A percentile compares a stretch with the other conserved stretches of the same genome.
phyloP scores from a whole-genome alignment of 2,329 filamentous ascomycete species.

The Zalaria obscura region DNA sequence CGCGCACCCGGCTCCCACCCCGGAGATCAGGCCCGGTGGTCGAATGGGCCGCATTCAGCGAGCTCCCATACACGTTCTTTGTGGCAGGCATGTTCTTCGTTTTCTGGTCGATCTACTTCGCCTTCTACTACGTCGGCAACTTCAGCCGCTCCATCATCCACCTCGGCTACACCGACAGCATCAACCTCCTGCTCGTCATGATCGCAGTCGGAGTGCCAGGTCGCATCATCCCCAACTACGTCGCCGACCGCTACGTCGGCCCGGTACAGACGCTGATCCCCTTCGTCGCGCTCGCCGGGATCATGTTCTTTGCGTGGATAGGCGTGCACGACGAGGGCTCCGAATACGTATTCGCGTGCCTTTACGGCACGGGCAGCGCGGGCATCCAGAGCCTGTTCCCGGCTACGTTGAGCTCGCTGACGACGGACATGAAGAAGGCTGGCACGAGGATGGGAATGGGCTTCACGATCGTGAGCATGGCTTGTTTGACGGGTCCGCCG shows the following conservation, averaged over 20 bases:
- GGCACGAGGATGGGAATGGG: conserved; percentile 35
- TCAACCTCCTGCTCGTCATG: conserved; percentile 41
- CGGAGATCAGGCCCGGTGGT: conserved; percentile 22
- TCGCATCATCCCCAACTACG: conserved; percentile 37
- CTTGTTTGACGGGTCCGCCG: conserved; percentile 30
- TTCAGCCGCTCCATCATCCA: conserved; percentile 22
- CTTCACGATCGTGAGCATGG: conserved; percentile 30
- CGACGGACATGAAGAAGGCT: conserved; percentile 31
- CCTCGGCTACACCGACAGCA: conserved; percentile 35
- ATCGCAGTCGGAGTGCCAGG: conserved; percentile 42
- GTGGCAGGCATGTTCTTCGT: conserved; percentile 9
- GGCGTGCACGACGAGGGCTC: conserved; percentile 27
- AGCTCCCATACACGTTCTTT: conserved; percentile 20
- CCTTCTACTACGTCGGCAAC: conserved; percentile 30
- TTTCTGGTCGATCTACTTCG: conserved; percentile 23
- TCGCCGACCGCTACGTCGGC: conserved; percentile 40
- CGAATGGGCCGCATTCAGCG: conserved; percentile 21
- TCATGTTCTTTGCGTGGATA: conserved; percentile 43
- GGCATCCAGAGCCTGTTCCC: conserved; percentile 33
- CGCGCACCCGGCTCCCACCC: conserved; percentile 22
- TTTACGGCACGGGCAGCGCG: conserved; percentile 30
- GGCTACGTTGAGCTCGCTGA: conserved; percentile 26
- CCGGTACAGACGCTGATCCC: conserved; percentile 44
- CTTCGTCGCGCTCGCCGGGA: conserved; percentile 28
- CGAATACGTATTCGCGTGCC: conserved; percentile 28